Evolutionary conservation across 495 filamentous ascomycete genomes (phyloP), one percentile per base, ranked within the genome.

Genomic region (Schizothecium vesticola): DNA sequence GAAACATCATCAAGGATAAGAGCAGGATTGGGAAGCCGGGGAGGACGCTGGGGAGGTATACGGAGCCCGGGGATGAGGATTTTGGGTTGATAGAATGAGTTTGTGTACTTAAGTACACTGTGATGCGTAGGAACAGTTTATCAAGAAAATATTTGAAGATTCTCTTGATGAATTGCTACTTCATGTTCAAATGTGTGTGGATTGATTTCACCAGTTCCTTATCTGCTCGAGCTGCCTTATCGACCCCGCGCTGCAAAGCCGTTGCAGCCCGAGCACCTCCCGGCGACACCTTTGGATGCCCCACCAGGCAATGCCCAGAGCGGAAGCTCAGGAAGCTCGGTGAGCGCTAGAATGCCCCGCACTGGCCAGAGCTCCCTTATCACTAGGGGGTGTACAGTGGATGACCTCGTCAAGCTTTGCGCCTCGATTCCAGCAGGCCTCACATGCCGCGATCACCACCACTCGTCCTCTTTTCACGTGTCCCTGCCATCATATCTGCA

Each of bases 11-110:
- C 4, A 74, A 79, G 12, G 79, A 76, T 3, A 79, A 79, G 62
- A 86, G 83, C 9, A 74, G 84, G 16, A 79, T 81, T 31, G 83
- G 81, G 67, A 84, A 83, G 76, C 72, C 79, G 16, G n/a, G 59
- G 3, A 67, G 63, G 58, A 59, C 24, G 10, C 22, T 22, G 10
- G 82, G 85, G 13, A 79, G 75, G 3, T 88, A 87, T 68, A 28
- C 31, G 0, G 85, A 88, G 75, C 85, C 84, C 19, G 78, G 77
- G 22, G 84, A 87, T 76, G 85, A 87, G 72, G 77, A 84, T 67
- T 68, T 74, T 43, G 73, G 74, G 0, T 56, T 75, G 26, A 72
- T 26, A 6, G 69, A 76, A 51, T 24, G 26, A 66, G 13, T 8
- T 31, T 31, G 29, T 7, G 28, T 29, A 29, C 28, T 9, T 29